Base-by-base conservation (phyloP, 441 rosid genomes). In the Bocquillonia castaneifolia region DNA sequence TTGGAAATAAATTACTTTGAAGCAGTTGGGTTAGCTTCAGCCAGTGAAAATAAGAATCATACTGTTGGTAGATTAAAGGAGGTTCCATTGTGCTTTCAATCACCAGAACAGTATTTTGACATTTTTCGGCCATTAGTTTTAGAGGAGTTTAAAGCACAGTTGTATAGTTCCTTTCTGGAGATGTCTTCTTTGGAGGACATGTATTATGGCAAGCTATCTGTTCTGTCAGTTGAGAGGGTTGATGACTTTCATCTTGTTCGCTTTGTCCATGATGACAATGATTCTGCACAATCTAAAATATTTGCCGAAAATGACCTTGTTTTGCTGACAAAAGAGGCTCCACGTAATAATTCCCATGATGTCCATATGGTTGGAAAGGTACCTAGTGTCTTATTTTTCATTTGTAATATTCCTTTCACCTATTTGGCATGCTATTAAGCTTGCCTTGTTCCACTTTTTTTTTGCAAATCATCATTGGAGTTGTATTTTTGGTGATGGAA, bases 131-230 rank as follows among this genome's bases (percentile, higher is more conserved):
- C 99, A 17, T 81, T 95, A 80, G 92, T 95, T 74, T 74, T 95
- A 76, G 97, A 95, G 84, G 99, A 95, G 84, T 95, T 95, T 71
- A 95, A 88, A 83, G 99, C 99, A 68, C 99, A 95, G 79, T 78
- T 95, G 66, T 82, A 80, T 69, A 88, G 85, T 82, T 86, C 92
- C 72, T 92, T 84, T 78, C 77, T 81, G 68, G 98, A 92, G 78
- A 81, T 88, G 83, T 88, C 97, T 54, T 92, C 99, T 58, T 79
- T 79, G 90, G 96, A 85, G 59, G 98, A 95, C 57, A 80, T 89
- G 71, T 88, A 82, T 73, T 89, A 69, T 76, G 96, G 99, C 31
- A 78, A 74, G 77, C 69, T 95, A 53, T 95, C 99, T 37, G 94
- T 92, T 74, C 71, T 95, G 68, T 89, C 98, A 29, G 87, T 95